These are phyloP conservation scores for Ceratopteris richardii DNA, from an alignment of 75 land plant species.

Conservation along the genomic window DNA sequence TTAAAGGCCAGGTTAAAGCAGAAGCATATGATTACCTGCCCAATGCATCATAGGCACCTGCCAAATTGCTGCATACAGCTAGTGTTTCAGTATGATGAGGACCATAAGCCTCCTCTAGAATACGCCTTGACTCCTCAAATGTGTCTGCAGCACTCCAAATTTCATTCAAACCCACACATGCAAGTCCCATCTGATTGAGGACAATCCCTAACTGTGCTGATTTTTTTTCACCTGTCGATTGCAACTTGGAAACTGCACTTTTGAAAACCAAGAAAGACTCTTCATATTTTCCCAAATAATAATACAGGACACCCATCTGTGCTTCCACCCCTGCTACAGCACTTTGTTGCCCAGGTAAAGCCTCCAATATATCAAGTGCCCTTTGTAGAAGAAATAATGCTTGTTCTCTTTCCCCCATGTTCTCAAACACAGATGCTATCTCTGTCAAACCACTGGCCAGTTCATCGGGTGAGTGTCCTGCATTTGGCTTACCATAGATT, in stretches of 20 bases:
- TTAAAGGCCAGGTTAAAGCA: too few relatives aligned
- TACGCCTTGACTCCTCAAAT: constrained; percentile 66
- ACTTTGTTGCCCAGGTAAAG: constrained; percentile 60
- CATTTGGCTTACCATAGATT: constrained; percentile 46
- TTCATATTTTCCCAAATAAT: constrained; percentile 45
- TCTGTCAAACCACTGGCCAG: constrained; percentile 64
- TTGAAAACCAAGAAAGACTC: constrained; percentile 45
- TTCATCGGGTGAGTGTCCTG: constrained; percentile 41
- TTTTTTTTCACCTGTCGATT: constrained; percentile 42
- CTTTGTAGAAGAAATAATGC: constrained; percentile 57
- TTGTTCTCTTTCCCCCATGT: constrained; percentile 59
- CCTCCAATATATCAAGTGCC: constrained; percentile 54
- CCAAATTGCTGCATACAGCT: constrained; percentile 76
- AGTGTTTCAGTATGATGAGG: constrained; percentile 73
- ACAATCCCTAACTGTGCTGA: constrained; percentile 64
- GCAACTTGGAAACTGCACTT: constrained; percentile 54
- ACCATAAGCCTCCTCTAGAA: constrained; percentile 74
- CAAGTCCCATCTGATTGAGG: constrained; percentile 84
- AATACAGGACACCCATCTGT: constrained; percentile 80
- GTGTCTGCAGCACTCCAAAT: constrained; percentile 56
- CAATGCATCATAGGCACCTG: constrained; percentile 84
- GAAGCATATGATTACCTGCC: constrained; percentile 51
- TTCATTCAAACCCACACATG: constrained; percentile 52
- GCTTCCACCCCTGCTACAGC: constrained; percentile 83
- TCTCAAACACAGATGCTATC: constrained; percentile 65